These are phyloP conservation scores for Fusarium pseudoanthophilum DNA, from an alignment of 2,329 filamentous ascomycete genomes.

Conservation along the genomic window DNA sequence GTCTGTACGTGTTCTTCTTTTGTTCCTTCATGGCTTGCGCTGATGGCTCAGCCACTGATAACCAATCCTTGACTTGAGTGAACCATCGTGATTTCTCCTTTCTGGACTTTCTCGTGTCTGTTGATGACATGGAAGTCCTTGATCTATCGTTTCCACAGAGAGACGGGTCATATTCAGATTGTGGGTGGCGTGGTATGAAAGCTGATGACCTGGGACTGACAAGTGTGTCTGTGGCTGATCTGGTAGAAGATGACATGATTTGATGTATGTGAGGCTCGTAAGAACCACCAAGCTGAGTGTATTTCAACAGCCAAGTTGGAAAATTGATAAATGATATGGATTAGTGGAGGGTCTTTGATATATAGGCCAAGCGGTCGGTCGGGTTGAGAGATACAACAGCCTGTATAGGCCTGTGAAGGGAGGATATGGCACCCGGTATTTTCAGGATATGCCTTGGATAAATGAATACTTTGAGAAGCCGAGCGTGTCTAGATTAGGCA, in stretches of 20 bases:
- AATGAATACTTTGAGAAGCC: slow-evolving; percentile 4
- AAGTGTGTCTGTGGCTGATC: slow-evolving; percentile 11
- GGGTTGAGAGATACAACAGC: background rate
- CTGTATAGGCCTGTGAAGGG: background rate
- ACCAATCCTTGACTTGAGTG: slow-evolving; percentile 59
- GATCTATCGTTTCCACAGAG: slow-evolving; percentile 35
- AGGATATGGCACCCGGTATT: background rate
- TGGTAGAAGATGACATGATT: slow-evolving; percentile 19
- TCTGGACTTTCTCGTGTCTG: slow-evolving; percentile 39
- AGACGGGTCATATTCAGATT: slow-evolving; percentile 41
- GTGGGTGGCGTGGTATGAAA: slow-evolving; percentile 28
- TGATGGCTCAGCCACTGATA: slow-evolving; percentile 61
- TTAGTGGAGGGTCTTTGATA: background rate
- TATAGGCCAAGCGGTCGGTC: background rate
- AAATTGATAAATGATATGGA: background rate
- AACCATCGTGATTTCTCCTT: slow-evolving; percentile 52
- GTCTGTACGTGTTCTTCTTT: slow-evolving; percentile 55
- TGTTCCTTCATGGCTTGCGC: slow-evolving; percentile 60
- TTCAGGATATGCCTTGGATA: background rate
- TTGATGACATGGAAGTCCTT: slow-evolving; percentile 19
- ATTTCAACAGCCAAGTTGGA: background rate
- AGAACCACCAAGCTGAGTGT: background rate
- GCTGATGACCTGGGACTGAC: slow-evolving; percentile 18
- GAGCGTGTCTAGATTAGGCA: slow-evolving; percentile 18
- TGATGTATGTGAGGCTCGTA: background rate